Percentiles rank a stretch among this genome's conserved stretches.
Evolutionary conservation across 805 yeast genomes (phyloP).

Genomic region (Suhomyces prunicola): DNA sequence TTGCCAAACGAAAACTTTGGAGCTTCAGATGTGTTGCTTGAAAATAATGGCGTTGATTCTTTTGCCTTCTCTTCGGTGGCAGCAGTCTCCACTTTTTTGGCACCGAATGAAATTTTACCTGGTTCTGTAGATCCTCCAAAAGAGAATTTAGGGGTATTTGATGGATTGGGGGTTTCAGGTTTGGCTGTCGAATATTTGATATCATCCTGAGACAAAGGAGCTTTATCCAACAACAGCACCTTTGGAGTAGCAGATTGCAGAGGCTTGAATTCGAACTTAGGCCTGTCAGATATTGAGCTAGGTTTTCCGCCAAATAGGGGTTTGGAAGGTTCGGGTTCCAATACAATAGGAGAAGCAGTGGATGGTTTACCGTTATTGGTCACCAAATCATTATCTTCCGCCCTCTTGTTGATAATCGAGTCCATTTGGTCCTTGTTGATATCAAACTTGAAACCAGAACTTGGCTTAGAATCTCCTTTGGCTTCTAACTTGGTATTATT

Average conservation of each 20-base stretch:
- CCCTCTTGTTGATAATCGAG: conserved; percentile 19
- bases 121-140: conserved; percentile 2
- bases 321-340: conserved; percentile 7
- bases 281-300: neutral
- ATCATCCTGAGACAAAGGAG: conserved; percentile 5
- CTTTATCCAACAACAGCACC: neutral
- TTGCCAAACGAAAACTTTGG: conserved; percentile 10
- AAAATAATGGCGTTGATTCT: neutral
- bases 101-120: conserved; percentile 4
- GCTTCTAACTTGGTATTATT: conserved; percentile 1
- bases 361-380: conserved; percentile 10
- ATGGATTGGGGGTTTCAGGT: neutral
- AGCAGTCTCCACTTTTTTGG: neutral
- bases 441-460: conserved; percentile 37
- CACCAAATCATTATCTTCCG: conserved; percentile 4
- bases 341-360: neutral
- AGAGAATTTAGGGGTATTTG: conserved; percentile 1
- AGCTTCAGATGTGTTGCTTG: neutral
- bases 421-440: conserved; percentile 28
- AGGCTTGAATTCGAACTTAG: neutral
- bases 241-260: neutral
- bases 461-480: conserved; percentile 22
- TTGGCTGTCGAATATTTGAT: neutral
- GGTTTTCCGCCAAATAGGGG: neutral
- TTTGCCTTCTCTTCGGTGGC: neutral